phyloP scores from a whole-genome alignment of 192 early-diverging fungal genomes.

The Coemansia sp. region DNA sequence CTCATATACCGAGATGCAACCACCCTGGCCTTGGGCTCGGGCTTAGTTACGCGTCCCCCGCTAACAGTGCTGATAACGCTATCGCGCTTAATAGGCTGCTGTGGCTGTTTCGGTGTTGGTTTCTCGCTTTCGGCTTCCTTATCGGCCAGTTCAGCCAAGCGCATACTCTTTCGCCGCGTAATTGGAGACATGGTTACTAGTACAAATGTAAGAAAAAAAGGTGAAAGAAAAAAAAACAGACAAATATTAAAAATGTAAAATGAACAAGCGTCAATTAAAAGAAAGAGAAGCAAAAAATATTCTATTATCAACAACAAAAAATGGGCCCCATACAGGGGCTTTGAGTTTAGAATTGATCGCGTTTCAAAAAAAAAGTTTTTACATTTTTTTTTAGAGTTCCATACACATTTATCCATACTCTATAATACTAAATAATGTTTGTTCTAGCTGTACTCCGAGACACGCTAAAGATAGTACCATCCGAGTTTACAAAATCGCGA shows the following conservation, averaged over 20 bases:
- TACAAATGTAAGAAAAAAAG: background rate
- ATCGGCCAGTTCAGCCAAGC: constrained; percentile 20
- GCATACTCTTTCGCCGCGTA: constrained; percentile 41
- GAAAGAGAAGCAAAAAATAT: background rate
- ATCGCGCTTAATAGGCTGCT: constrained; percentile 7
- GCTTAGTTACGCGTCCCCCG: constrained; percentile 35
- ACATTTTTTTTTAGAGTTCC: background rate
- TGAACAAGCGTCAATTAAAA: too few relatives aligned
- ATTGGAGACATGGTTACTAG: constrained; percentile 24
- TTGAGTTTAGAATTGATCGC: background rate
- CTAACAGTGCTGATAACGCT: constrained; percentile 12
- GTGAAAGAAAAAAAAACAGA: background rate
- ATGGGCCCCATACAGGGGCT: background rate
- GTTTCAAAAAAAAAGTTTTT: background rate
- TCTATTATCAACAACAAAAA: background rate
- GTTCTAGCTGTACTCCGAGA: constrained; percentile 80
- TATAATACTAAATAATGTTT: constrained; percentile 69
- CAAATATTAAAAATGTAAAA: background rate
- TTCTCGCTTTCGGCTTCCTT: background rate
- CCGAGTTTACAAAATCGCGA: constrained; percentile 76
- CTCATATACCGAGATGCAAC: constrained; percentile 53
- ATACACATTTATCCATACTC: background rate
- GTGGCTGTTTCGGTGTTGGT: background rate
- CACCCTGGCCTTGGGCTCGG: constrained; percentile 30
- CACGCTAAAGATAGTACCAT: constrained; percentile 81